A percentile compares a stretch with the other conserved stretches of the same genome.
Evolutionary conservation across 805 yeast genomes (phyloP).

Genomic region (Yamadazyma sp.): DNA sequence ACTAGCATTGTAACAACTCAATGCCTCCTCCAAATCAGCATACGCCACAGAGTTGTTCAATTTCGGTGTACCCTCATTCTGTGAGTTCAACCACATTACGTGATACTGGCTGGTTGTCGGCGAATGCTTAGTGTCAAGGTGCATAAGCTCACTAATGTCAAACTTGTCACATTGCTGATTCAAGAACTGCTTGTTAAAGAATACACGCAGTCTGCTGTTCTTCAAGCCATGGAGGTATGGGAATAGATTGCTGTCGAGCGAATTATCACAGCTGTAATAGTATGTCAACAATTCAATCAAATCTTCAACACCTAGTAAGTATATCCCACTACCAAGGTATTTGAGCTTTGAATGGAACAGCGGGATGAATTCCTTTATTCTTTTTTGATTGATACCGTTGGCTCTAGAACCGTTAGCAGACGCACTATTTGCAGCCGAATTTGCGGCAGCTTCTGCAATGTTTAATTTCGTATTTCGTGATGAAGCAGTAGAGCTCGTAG

Average conservation of each 20-base stretch:
- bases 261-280: conserved; percentile 17
- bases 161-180: conserved; percentile 11
- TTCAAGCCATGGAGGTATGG: conserved; percentile 38
- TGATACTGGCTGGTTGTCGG: conserved; percentile 17
- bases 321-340: conserved; percentile 6
- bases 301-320: conserved; percentile 9
- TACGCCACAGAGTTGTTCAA: conserved; percentile 20
- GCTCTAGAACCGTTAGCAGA: neutral
- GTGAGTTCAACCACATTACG: conserved; percentile 19
- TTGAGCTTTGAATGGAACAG: conserved; percentile 7
- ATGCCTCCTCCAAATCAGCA: conserved; percentile 15
- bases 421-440: conserved; percentile 3
- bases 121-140: conserved; percentile 4
- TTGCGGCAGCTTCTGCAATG: conserved; percentile 1
- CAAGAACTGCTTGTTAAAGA: conserved; percentile 22
- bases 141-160: conserved; percentile 8
- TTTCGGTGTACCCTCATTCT: conserved; percentile 6
- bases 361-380: conserved; percentile 3
- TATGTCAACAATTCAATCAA: conserved; percentile 19
- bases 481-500: neutral
- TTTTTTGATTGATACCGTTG: neutral
- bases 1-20: neutral
- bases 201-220: conserved; percentile 27
- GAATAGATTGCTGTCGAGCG: conserved; percentile 20
- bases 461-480: no score